Percentiles rank a stretch among this genome's conserved stretches.
Evolutionary conservation across 352 stramenopile genomes (phyloP).

Genomic region (Phytopythium oedochilum): DNA sequence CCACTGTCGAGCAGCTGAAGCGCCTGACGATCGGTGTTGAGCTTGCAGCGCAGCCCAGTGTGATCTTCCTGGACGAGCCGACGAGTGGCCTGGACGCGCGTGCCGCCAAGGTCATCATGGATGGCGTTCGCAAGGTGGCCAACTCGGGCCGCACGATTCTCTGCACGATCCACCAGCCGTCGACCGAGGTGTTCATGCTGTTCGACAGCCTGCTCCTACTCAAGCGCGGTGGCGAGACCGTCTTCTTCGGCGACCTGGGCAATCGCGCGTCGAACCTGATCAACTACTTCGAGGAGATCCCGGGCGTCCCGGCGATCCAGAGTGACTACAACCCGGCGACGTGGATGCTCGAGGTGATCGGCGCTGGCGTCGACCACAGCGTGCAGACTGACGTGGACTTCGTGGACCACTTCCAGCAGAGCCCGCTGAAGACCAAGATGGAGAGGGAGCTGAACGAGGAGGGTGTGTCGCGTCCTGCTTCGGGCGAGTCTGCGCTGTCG

Average conservation of each 20-base stretch:
- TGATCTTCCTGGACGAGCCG: slow-evolving; percentile 86
- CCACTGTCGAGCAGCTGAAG: slow-evolving; percentile 40
- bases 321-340: slow-evolving; percentile 43
- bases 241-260: slow-evolving; percentile 42
- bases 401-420: slow-evolving; percentile 15
- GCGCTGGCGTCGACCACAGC: slow-evolving; percentile 27
- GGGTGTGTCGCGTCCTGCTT: slow-evolving; percentile 9
- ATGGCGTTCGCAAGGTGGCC: slow-evolving; percentile 79
- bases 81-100: slow-evolving; percentile 83
- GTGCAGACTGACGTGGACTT: slow-evolving; percentile 27
- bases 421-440: slow-evolving; percentile 12
- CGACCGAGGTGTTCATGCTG: slow-evolving; percentile 75
- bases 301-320: slow-evolving; percentile 32
- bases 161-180: slow-evolving; percentile 90
- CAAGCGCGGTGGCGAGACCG: slow-evolving; percentile 35
- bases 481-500: slow-evolving; percentile 12
- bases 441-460: slow-evolving; percentile 20
- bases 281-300: slow-evolving; percentile 46
- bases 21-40: slow-evolving; percentile 82
- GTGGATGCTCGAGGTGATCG: slow-evolving; percentile 83
- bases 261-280: slow-evolving; percentile 14
- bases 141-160: slow-evolving; percentile 64
- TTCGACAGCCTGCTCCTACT: slow-evolving; percentile 84
- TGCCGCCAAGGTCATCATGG: slow-evolving; percentile 77
- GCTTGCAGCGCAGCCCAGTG: slow-evolving; percentile 71